Evolutionary conservation across 2,329 filamentous ascomycete species (phyloP).

Genomic region (Colletotrichum incanum): DNA sequence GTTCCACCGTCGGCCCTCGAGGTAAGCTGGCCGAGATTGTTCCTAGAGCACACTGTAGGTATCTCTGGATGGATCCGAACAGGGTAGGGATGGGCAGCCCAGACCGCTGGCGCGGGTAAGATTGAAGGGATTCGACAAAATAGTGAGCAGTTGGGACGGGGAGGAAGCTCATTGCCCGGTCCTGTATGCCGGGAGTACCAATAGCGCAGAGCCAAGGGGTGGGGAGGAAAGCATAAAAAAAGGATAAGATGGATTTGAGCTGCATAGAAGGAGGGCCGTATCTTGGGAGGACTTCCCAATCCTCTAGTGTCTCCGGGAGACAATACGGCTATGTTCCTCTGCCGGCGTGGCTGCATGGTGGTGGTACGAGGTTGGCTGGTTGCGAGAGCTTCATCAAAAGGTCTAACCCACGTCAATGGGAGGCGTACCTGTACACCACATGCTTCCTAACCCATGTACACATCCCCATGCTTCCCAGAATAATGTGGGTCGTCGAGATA

Average conservation of each 20-base stretch:
- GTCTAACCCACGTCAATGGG: constrained; percentile 1
- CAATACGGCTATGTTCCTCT: constrained; percentile 21
- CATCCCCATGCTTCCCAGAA: constrained; percentile 18
- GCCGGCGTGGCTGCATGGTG: constrained; percentile 20
- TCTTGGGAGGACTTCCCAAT: constrained; percentile 20
- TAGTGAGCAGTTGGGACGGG: constrained; percentile 11
- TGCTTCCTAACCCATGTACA: constrained; percentile 14
- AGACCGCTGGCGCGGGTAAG: constrained; percentile 28
- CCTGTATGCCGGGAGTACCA: constrained; percentile 30
- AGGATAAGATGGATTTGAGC: constrained; percentile 21
- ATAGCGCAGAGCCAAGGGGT: constrained; percentile 31
- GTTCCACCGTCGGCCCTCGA: constrained; percentile 12
- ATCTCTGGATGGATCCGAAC: constrained; percentile 36
- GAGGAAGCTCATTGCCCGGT: constrained; percentile 30
- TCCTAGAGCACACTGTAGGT: constrained; percentile 4
- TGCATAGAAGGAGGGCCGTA: constrained; percentile 13
- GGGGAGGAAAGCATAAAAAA: constrained; percentile 30
- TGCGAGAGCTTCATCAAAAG: constrained; percentile 31
- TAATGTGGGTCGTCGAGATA: constrained; percentile 26
- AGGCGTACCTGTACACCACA: constrained; percentile 30
- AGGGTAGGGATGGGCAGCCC: constrained; percentile 33
- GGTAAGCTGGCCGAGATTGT: constrained; percentile 23
- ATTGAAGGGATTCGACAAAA: constrained; percentile 19
- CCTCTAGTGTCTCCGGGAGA: constrained; percentile 29
- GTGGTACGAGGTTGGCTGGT: constrained; percentile 29